Conservation (phyloP, 2,329 filamentous ascomycete genomes). For the Beauveria scarabaeidicola region DNA sequence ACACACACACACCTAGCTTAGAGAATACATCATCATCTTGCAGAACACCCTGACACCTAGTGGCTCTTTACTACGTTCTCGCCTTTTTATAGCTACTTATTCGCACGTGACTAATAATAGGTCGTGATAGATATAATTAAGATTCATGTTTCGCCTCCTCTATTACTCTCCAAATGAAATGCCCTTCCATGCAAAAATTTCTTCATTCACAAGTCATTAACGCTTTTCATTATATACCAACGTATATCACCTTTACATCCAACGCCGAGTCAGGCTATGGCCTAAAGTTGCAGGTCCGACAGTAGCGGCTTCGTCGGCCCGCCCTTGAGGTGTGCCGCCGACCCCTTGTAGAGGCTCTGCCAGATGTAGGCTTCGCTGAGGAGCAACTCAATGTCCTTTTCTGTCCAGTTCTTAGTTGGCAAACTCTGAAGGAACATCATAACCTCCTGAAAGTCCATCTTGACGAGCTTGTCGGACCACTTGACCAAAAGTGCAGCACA, state of each 20-base stretch:
- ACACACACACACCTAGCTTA: too few relatives aligned
- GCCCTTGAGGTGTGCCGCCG: constrained; percentile 74
- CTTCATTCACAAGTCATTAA: not conserved
- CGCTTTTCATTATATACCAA: not conserved
- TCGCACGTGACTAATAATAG: too few relatives aligned
- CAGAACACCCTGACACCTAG: too few relatives aligned
- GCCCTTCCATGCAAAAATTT: not conserved
- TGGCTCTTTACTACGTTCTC: too few relatives aligned
- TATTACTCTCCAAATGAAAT: not conserved
- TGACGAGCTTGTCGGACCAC: constrained; percentile 89
- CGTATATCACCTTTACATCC: not conserved
- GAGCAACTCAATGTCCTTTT: constrained; percentile 94
- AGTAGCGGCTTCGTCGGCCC: constrained; percentile 29
- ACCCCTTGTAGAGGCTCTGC: constrained; percentile 95
- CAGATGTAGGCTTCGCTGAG: constrained; percentile 97
- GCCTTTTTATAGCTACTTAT: too few relatives aligned
- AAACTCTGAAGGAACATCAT: constrained; percentile 99
- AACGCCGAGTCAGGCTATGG: not conserved
- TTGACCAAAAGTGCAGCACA: constrained; percentile 97
- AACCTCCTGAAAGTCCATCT: constrained; percentile 97
- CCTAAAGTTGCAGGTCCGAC: constrained; percentile 27
- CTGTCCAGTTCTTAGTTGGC: constrained; percentile 89
- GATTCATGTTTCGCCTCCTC: not conserved
- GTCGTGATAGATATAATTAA: not conserved
- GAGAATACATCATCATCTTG: too few relatives aligned